phyloP scores from a whole-genome alignment of 78 protist species.

The Dictyostelium firmibasis region DNA sequence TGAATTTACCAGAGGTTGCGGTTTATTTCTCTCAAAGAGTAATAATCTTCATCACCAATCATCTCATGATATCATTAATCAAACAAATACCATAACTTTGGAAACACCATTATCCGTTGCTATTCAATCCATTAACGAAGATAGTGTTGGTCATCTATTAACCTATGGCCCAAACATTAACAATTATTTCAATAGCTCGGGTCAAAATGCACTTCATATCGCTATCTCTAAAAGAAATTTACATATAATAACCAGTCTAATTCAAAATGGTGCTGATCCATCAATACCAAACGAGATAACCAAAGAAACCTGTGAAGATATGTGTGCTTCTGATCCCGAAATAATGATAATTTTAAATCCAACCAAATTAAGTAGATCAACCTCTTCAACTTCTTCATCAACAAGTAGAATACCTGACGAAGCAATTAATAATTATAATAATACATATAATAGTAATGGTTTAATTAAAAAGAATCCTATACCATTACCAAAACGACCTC shows the following conservation, averaged over 20 bases:
- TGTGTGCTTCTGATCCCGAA: conserved; percentile 11
- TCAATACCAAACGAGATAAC: neutral
- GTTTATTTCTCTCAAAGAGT: neutral
- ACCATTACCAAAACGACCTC: conserved; percentile 63
- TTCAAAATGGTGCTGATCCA: conserved; percentile 24
- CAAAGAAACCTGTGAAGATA: conserved; percentile 6
- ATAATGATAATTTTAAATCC: neutral
- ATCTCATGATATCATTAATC: neutral
- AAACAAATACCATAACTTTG: neutral
- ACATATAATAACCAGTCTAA: conserved; percentile 10
- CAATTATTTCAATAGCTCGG: conserved; percentile 18
- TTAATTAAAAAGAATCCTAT: conserved; percentile 4
- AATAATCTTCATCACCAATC: neutral
- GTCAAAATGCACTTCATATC: conserved; percentile 60
- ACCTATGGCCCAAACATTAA: conserved; percentile 12
- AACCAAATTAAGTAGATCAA: neutral
- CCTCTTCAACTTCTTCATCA: neutral
- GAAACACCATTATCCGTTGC: conserved; percentile 44
- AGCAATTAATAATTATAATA: neutral
- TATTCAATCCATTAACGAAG: neutral
- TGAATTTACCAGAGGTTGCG: conserved; percentile 7
- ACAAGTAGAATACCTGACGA: conserved; percentile 14
- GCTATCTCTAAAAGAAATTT: conserved; percentile 12
- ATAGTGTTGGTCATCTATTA: conserved; percentile 15
- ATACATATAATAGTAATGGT: neutral